phyloP scores from a whole-genome alignment of 1,284 basidiomycete species.

The Spongispora temasekensis region DNA sequence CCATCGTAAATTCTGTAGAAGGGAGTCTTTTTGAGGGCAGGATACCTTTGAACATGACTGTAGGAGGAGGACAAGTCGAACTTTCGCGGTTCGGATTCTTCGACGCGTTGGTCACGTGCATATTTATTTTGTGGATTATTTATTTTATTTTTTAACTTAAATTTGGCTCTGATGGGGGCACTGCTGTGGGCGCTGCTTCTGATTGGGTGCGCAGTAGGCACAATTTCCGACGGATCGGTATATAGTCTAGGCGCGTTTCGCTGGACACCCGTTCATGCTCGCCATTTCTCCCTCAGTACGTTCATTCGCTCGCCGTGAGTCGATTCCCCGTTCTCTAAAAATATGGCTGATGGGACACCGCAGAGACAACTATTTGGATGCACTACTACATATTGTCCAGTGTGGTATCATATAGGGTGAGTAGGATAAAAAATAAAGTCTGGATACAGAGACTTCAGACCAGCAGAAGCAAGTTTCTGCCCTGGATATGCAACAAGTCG shows the following conservation, averaged over 20 bases:
- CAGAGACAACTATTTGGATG: conserved; percentile 18
- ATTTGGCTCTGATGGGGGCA: too few relatives aligned
- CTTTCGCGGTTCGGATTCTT: conserved; percentile 31
- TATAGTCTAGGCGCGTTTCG: conserved; percentile 29
- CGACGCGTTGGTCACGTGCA: conserved; percentile 37
- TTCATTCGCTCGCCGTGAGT: conserved; percentile 4
- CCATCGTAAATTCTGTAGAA: conserved; percentile 69
- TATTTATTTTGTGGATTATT: conserved; percentile 30
- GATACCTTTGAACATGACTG: conserved; percentile 72
- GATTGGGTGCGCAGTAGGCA: conserved; percentile 23
- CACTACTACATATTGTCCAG: conserved; percentile 15
- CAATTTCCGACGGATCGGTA: conserved; percentile 40
- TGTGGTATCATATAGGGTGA: conserved; percentile 23
- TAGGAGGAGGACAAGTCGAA: conserved; percentile 5
- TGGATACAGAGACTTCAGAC: conserved; percentile 22
- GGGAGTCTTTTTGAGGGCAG: conserved; percentile 63
- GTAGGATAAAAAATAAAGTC: conserved; percentile 22
- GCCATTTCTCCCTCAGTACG: background rate
- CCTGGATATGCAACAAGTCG: conserved; percentile 44
- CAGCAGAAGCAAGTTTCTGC: conserved; percentile 32
- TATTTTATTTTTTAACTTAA: too few relatives aligned
- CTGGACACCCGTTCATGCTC: too few relatives aligned
- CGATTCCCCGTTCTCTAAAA: conserved; percentile 1
- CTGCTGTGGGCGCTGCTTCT: conserved; percentile 23
- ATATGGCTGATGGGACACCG: conserved; percentile 16